phyloP scores from a whole-genome alignment of 2,329 filamentous ascomycete species.

The Penicillium paneum region DNA sequence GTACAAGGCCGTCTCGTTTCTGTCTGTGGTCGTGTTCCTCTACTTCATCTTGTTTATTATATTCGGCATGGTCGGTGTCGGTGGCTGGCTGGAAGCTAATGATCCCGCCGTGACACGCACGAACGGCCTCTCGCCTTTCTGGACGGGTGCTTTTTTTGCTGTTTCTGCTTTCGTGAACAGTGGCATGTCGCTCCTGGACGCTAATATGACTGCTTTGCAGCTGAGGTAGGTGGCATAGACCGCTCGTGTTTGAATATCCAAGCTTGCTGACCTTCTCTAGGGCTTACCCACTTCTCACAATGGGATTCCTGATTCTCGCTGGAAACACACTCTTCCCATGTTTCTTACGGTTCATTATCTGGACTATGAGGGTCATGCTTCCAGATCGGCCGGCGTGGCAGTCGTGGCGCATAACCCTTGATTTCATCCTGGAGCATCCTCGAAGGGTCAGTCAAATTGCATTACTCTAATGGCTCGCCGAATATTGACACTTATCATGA shows the following conservation, averaged over 20 bases:
- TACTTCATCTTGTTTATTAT: conserved; percentile 50
- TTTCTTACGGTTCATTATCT: conserved; percentile 60
- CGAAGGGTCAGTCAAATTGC: conserved; percentile 24
- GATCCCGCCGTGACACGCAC: conserved; percentile 37
- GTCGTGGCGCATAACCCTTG: conserved; percentile 31
- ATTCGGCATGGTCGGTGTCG: conserved; percentile 47
- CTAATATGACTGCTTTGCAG: conserved; percentile 51
- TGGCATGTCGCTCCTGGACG: conserved; percentile 53
- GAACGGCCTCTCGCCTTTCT: conserved; percentile 52
- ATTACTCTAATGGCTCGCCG: not conserved
- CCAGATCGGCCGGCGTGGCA: conserved; percentile 26
- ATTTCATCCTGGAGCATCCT: conserved; percentile 38
- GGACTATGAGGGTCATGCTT: conserved; percentile 43
- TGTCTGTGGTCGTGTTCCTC: conserved; percentile 39
- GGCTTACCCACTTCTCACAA: conserved; percentile 43
- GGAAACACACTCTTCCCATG: conserved; percentile 66
- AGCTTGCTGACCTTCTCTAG: conserved; percentile 20
- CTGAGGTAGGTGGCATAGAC: conserved; percentile 23
- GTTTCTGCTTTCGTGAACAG: conserved; percentile 56
- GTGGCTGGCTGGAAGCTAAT: conserved; percentile 46
- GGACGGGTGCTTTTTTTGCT: conserved; percentile 50
- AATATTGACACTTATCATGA: conserved; percentile 5
- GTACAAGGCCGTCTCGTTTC: conserved; percentile 40
- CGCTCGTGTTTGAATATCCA: not conserved
- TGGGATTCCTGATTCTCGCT: conserved; percentile 59